Evolutionary conservation across 495 filamentous ascomycete genomes (phyloP), one percentile per base, ranked within the genome.

Genomic region (Aspergillus wentii): DNA sequence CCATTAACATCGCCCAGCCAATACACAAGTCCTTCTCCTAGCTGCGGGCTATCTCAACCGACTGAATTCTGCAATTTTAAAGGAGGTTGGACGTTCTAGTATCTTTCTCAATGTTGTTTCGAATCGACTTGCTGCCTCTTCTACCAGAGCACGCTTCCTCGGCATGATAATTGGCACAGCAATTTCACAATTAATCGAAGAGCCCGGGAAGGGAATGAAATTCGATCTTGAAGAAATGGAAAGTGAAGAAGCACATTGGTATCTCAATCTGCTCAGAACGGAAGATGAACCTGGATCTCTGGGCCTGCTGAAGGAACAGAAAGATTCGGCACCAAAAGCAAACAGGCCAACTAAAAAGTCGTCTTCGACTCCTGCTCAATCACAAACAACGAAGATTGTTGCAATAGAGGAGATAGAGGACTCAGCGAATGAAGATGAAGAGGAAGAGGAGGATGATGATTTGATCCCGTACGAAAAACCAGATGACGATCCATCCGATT

Each of bases 401-500:
- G 56, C 69, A 23, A 77, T 87, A 20, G 83, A 88, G 49, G 83
- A 89, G 48, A 67, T 92, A 16, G 71, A 78, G 26, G 51, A 57
- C 8, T 47, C 43, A 5, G 40, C 40, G 13, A 48, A 48, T 10
- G 75, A 75, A 1, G 74, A 66, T 9, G 63, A 61, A 8, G 61
- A 72, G 4, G 68, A 62, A 2, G 81, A 88, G 40, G 79, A 88
- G 38, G 79, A 88, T 35, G 82, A 87, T 8, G 86, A 86, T 40
- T 64, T 97, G 1, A 68, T 79, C 8, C 81, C 86, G 3, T 97
- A 96, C 54, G 80, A 75, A 19, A 95, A 95, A 52, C 89, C 90
- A 0, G 92, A 94, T 55, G 90, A 85, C n/a, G 94, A 99, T 50
- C 71, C 76, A 2, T 85, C 88, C 40, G 94, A 97, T 58, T 85